These are phyloP conservation scores for Pisolithus thermaeus DNA, from an alignment of 1,284 basidiomycete species.

Conservation along the genomic window DNA sequence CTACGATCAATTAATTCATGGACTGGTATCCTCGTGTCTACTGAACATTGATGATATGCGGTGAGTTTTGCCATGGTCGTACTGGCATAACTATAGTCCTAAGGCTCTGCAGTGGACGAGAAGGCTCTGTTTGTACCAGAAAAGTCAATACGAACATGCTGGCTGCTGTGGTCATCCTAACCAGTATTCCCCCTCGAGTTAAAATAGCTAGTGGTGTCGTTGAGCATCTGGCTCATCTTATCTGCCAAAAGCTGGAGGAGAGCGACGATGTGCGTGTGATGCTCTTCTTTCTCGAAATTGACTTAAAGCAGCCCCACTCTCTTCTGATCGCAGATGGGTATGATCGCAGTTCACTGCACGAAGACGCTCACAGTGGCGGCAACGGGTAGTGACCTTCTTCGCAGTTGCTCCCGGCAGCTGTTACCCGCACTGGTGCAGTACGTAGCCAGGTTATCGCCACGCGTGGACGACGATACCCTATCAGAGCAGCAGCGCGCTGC, in stretches of 20 bases:
- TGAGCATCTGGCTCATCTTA: constrained; percentile 81
- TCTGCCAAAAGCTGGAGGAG: constrained; percentile 71
- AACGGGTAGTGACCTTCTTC: constrained; percentile 60
- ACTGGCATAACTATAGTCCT: constrained; percentile 1
- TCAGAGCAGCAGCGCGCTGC: constrained; percentile 55
- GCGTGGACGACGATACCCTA: constrained; percentile 47
- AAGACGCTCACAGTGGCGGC: constrained; percentile 69
- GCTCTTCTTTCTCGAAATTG: not conserved
- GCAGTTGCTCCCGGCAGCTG: constrained; percentile 67
- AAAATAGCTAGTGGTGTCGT: constrained; percentile 72
- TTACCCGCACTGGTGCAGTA: constrained; percentile 79
- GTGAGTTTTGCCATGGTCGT: constrained; percentile 37
- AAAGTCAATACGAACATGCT: constrained; percentile 92
- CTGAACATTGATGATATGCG: constrained; percentile 89
- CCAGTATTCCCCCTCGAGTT: constrained; percentile 65
- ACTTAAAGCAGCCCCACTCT: not conserved
- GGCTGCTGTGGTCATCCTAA: constrained; percentile 81
- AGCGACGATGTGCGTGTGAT: constrained; percentile 56
- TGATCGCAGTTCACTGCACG: constrained; percentile 87
- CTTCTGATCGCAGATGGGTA: constrained; percentile 47
- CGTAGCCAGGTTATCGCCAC: constrained; percentile 62
- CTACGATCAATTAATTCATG: constrained; percentile 73
- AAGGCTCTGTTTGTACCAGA: constrained; percentile 69
- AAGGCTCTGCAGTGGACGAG: constrained; percentile 54
- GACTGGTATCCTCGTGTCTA: constrained; percentile 80